These are phyloP conservation scores for Nemania abortiva DNA, from an alignment of 2,329 filamentous ascomycete genomes.

Conservation along the genomic window DNA sequence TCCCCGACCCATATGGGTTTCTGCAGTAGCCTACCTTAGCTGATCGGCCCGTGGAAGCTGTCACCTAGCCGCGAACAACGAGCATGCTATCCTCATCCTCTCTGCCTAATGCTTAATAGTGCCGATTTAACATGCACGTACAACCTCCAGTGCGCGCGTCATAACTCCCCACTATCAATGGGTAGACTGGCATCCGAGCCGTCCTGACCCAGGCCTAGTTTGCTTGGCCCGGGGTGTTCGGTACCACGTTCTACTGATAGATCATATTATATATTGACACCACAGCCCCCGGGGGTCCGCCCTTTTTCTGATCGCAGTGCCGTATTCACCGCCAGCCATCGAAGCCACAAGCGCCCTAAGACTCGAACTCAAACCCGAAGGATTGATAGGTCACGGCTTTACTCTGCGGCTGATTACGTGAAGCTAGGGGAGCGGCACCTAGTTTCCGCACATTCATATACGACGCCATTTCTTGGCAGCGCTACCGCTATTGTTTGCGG, in stretches of 20 bases:
- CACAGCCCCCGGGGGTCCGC: not conserved
- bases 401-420: constrained; percentile 6
- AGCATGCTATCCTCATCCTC: not conserved
- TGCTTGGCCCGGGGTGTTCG: not conserved
- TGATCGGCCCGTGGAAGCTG: too few species aligned
- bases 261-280: not conserved
- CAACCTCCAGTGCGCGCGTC: not conserved
- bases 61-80: too few species aligned
- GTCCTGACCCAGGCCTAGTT: not conserved
- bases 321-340: not conserved
- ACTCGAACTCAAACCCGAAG: not conserved
- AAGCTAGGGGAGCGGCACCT: constrained; percentile 11
- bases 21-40: too few species aligned
- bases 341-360: constrained; percentile 1
- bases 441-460: constrained; percentile 12
- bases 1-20: too few species aligned
- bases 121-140: not conserved
- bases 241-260: not conserved
- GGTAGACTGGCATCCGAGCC: not conserved
- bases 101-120: not conserved
- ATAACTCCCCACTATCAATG: not conserved
- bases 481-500: constrained; percentile 1
- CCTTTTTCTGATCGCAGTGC: not conserved
- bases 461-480: constrained; percentile 21
- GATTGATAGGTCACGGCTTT: not conserved